Base-by-base conservation (phyloP, 768 basidiomycete species). In the Trametes punicea region DNA sequence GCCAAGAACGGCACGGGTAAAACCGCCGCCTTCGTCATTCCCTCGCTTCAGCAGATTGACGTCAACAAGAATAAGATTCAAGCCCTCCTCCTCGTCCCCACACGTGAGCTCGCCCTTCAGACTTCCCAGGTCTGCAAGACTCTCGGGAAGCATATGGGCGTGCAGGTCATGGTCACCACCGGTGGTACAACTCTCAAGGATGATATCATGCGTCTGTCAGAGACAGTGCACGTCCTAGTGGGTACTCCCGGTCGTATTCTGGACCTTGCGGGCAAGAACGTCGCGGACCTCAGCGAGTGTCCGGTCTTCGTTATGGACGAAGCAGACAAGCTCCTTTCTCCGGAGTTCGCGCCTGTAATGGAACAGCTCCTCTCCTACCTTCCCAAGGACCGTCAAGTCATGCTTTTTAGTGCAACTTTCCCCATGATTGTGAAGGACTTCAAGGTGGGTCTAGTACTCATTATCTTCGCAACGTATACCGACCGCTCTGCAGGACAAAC, bases 281-380 rank as follows among this genome's bases (percentile, higher is more conserved):
- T 99, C 34, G 96, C 96, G 26, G 93, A 98, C 74, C 80, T 99
- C 62, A 89, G 84, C 74, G 88, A 92, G 68, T 98, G 96, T 73
- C 87, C 88, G 2, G 91, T 96, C 51, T 99, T 98, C 67, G 93
- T 98, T 63, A 99, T 99, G 96, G 96, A 99, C 72, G 96, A 99
- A 74, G 96, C 96, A 44, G 97, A 98, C 73, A 99, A 98, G 71
- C 83, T 98, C 46, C 85, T 98, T 50, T 93, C 90, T 6, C 93
- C 94, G 55, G 96, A 99, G 75, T 99, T 99, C 68, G 88, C 94
- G 11, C 95, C 96, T 58, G 95, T 99, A 55, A 96, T 99, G 85
- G 96, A 98, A 76, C 92, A 97, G 68, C 74, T 99, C 33, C 81
- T 99, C 55, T 80, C 81, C 26, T 92, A 89, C 75, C 80, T 97